These are phyloP conservation scores for Plantago rigida DNA, from an alignment of 305 asterid species.

Conservation along the genomic window DNA sequence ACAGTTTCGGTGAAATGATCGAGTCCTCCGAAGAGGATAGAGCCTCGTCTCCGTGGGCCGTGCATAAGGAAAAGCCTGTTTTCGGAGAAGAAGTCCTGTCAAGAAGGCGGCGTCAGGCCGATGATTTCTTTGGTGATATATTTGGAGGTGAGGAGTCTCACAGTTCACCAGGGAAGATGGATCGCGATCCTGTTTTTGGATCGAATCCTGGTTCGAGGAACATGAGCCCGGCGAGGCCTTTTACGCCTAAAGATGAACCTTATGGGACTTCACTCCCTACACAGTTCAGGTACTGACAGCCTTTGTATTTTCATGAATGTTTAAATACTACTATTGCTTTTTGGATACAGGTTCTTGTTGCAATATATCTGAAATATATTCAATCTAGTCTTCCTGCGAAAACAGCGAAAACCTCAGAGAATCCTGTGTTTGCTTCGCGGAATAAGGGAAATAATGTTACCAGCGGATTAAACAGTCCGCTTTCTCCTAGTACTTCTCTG, in stretches of 20 bases:
- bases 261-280: conserved; percentile 46
- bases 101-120: conserved; percentile 40
- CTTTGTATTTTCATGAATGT: background rate
- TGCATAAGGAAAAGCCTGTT: conserved; percentile 49
- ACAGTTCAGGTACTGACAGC: conserved; percentile 47
- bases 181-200: conserved; percentile 35
- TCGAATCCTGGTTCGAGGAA: conserved; percentile 45
- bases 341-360: background rate
- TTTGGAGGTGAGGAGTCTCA: conserved; percentile 45
- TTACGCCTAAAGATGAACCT: conserved; percentile 42
- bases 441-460: conserved; percentile 31
- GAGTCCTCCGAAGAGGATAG: conserved; percentile 39
- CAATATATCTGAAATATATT: conserved; percentile 19
- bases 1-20: conserved; percentile 42
- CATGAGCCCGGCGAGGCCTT: conserved; percentile 52
- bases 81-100: conserved; percentile 47
- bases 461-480: conserved; percentile 29
- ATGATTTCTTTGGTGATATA: conserved; percentile 67
- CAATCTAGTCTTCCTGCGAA: conserved; percentile 48
- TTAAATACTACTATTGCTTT: background rate
- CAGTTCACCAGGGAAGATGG: conserved; percentile 40
- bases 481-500: conserved; percentile 29
- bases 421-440: conserved; percentile 37
- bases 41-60: conserved; percentile 31
- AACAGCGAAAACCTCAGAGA: conserved; percentile 37